Percentiles rank a stretch among this genome's conserved stretches.
Evolutionary conservation across 2,329 filamentous ascomycete genomes (phyloP).

Genomic region (Fusarium virguliforme): DNA sequence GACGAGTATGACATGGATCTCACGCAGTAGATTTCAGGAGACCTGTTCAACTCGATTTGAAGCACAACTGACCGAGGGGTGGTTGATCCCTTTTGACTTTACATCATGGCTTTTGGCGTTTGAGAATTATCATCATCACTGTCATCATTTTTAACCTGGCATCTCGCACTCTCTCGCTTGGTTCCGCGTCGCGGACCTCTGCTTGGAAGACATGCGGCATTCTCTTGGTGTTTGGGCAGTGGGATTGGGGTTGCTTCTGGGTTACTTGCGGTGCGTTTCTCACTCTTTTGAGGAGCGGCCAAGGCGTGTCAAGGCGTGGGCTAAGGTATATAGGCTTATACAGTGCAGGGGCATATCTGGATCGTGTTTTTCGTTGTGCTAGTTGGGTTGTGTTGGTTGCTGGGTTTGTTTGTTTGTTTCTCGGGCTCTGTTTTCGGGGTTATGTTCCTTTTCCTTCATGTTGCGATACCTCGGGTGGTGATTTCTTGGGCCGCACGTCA

Average conservation of each 20-base stretch:
- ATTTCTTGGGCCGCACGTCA: conserved; percentile 28
- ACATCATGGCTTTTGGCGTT: conserved; percentile 44
- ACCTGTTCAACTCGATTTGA: conserved; percentile 12
- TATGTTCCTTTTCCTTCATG: conserved; percentile 43
- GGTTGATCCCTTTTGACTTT: conserved; percentile 16
- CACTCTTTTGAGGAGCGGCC: conserved; percentile 28
- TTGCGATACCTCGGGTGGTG: conserved; percentile 48
- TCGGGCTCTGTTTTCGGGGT: conserved; percentile 35
- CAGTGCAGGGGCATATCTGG: conserved; percentile 47
- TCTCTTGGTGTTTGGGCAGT: conserved; percentile 39
- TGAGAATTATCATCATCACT: conserved; percentile 29
- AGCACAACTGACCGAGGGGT: neutral
- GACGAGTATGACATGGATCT: conserved; percentile 93
- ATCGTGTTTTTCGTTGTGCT: conserved; percentile 38
- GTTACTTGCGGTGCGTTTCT: conserved; percentile 33
- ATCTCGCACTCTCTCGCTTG: conserved; percentile 31
- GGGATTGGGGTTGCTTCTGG: conserved; percentile 30
- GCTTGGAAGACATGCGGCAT: conserved; percentile 27
- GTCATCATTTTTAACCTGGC: conserved; percentile 32
- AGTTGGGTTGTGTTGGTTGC: conserved; percentile 24
- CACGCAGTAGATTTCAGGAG: conserved; percentile 54
- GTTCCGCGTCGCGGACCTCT: conserved; percentile 19
- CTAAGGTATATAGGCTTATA: conserved; percentile 44
- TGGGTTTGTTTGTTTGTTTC: conserved; percentile 19
- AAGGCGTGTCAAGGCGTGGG: conserved; percentile 43